phyloP scores from a whole-genome alignment of 176 grass and related monocot species.

The Cocos nucifera region DNA sequence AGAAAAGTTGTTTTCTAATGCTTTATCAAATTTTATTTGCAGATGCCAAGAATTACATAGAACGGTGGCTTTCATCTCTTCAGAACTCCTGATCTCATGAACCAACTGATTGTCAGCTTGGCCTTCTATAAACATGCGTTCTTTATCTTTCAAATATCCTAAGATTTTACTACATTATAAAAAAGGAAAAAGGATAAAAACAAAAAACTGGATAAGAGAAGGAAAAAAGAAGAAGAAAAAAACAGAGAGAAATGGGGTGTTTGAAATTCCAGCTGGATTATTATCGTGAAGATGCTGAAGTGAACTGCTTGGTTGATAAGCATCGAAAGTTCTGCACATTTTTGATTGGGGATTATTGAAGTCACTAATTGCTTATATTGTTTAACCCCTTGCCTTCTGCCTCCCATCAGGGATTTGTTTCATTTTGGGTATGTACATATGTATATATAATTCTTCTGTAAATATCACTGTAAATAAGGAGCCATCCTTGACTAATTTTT shows the following conservation, averaged over 20 bases:
- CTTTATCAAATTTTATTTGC: background rate
- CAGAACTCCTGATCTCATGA: background rate
- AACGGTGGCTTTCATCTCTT: background rate
- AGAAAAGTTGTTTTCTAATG: background rate
- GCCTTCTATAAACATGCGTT: background rate
- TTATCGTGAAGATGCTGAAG: too few species aligned
- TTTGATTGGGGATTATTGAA: background rate
- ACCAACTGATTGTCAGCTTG: background rate
- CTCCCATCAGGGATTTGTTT: background rate
- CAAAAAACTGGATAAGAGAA: background rate
- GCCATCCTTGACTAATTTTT: slow-evolving; percentile 5
- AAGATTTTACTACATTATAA: background rate
- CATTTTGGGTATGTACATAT: slow-evolving; percentile 3
- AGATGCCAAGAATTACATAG: background rate
- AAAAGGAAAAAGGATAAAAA: background rate
- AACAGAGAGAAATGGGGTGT: background rate
- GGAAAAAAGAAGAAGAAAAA: too few species aligned
- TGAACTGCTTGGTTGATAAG: too few species aligned
- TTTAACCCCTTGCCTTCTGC: slow-evolving; percentile 6
- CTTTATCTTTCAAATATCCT: background rate
- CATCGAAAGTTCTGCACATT: background rate
- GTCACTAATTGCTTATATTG: slow-evolving; percentile 2
- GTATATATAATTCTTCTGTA: background rate
- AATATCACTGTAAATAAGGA: slow-evolving; percentile 3
- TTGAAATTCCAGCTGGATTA: background rate